These are phyloP conservation scores for Lepidium aucheri DNA, from an alignment of 345 rosid species.

Conservation along the genomic window DNA sequence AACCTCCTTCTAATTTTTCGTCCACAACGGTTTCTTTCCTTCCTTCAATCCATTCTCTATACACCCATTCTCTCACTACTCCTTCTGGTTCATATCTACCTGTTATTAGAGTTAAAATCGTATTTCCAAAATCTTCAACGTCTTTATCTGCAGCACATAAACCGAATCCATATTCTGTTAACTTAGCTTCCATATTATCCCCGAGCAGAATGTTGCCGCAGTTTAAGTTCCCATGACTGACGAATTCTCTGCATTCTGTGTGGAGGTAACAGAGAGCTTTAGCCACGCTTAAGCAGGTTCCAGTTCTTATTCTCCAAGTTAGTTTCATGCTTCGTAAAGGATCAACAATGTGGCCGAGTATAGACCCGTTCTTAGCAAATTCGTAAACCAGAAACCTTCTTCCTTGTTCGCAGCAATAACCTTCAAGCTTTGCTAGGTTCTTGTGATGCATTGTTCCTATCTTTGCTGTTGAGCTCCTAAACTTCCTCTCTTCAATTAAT, in stretches of 20 bases:
- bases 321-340: slow-evolving; percentile 43
- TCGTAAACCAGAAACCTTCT: slow-evolving; percentile 62
- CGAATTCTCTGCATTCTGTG: slow-evolving; percentile 62
- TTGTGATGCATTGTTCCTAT: slow-evolving; percentile 75
- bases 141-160: slow-evolving; percentile 58
- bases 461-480: slow-evolving; percentile 54
- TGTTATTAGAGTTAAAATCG: slow-evolving; percentile 38
- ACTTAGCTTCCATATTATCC: slow-evolving; percentile 54
- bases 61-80: slow-evolving; percentile 34
- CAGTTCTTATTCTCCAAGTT: slow-evolving; percentile 62
- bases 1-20: slow-evolving; percentile 31
- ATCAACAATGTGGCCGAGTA: slow-evolving; percentile 47
- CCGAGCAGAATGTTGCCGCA: slow-evolving; percentile 59
- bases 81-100: slow-evolving; percentile 39
- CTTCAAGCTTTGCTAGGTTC: slow-evolving; percentile 60
- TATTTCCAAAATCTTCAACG: slow-evolving; percentile 61
- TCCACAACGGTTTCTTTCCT: slow-evolving; percentile 40
- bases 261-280: slow-evolving; percentile 68
- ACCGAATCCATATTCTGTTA: slow-evolving; percentile 54
- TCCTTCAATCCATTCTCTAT: slow-evolving; percentile 53
- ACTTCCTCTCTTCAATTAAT: slow-evolving; percentile 49
- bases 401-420: slow-evolving; percentile 57
- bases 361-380: slow-evolving; percentile 47
- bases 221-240: slow-evolving; percentile 71
- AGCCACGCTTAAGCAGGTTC: slow-evolving; percentile 51